These are phyloP conservation scores for Rhodotorula sp. DNA, from an alignment of 1,284 basidiomycete species.

Conservation along the genomic window DNA sequence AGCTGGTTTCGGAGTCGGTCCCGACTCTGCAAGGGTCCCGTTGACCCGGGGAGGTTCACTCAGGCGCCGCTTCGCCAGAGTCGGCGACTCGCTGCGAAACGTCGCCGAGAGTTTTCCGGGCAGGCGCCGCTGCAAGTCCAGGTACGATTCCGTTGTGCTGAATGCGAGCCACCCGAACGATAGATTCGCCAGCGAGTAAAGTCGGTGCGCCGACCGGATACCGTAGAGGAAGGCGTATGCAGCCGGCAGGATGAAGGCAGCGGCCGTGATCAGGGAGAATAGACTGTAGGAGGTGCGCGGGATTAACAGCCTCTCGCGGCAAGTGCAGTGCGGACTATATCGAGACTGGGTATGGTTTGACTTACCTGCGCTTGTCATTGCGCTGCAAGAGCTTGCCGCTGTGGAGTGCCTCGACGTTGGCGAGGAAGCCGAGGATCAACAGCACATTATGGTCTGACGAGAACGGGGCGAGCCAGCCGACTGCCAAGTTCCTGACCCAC, in stretches of 20 bases:
- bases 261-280: slow-evolving; percentile 7
- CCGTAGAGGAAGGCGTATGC: slow-evolving; percentile 39
- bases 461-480: slow-evolving; percentile 49
- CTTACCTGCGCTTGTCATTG: slow-evolving; percentile 3
- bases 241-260: slow-evolving; percentile 8
- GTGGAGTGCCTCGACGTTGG: slow-evolving; percentile 44
- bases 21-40: background rate
- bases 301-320: background rate
- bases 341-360: background rate
- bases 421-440: slow-evolving; percentile 46
- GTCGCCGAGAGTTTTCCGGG: background rate
- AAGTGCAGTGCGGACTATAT: too few species aligned
- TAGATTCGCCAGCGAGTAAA: slow-evolving; percentile 41
- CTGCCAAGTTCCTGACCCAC: slow-evolving; percentile 73
- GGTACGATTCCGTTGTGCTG: slow-evolving; percentile 10
- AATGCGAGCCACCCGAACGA: slow-evolving; percentile 38
- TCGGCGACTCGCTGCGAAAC: background rate
- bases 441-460: slow-evolving; percentile 50
- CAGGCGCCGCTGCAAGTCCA: background rate
- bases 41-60: background rate
- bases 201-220: slow-evolving; percentile 38
- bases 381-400: slow-evolving; percentile 30
- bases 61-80: background rate
- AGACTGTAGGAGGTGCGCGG: background rate
- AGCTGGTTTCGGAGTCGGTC: too few species aligned